Evolutionary conservation across 352 stramenopile species (phyloP), one percentile per base, ranked within the genome.

Genomic region (Thalassiosira hispida): DNA sequence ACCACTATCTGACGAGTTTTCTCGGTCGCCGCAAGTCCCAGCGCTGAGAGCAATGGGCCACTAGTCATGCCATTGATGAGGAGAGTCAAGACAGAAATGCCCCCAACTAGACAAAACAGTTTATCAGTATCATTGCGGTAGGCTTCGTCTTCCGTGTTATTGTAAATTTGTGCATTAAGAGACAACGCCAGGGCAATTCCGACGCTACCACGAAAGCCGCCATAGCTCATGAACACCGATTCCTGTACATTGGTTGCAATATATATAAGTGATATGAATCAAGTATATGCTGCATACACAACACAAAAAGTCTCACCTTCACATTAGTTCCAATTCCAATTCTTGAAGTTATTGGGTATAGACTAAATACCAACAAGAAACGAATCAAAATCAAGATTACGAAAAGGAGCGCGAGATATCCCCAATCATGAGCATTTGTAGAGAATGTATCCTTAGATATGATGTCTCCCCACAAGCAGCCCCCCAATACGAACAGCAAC

Each of bases 101-200:
- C 81, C 7, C 84, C 79, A 56, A 88, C 75, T 20, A 85, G 56
- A 38, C 20, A 53, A 74, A 88, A 86, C 0, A 85, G 22, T 38
- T 61, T 57, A n/a, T 49, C 61, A 35, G 3, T 0, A 31, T 49
- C 33, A 8, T 53, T 22, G 22, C 31, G 3, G 31, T 38, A 38
- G 3, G 31, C 31, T n/a, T n/a, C n/a, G n/a, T n/a, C n/a, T n/a
- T n/a, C n/a, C 31, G 31, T 38, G 31, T 38, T 3, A 3, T 38
- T 8, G 3, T 9, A 9, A 9, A 38, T 8, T 9, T 8, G 31
- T 9, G 31, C 31, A 8, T 90, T 67, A 12, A 95, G 78, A 44
- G 88, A 65, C 5, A 95, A 72, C n/a, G 85, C 87, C 22, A 95
- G 74, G 9, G 84, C 78, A 35, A 95, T 86, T 16, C 89, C 89